These are phyloP conservation scores for Colletotrichum sp. DNA, from an alignment of 2,329 filamentous ascomycete species.

Conservation along the genomic window DNA sequence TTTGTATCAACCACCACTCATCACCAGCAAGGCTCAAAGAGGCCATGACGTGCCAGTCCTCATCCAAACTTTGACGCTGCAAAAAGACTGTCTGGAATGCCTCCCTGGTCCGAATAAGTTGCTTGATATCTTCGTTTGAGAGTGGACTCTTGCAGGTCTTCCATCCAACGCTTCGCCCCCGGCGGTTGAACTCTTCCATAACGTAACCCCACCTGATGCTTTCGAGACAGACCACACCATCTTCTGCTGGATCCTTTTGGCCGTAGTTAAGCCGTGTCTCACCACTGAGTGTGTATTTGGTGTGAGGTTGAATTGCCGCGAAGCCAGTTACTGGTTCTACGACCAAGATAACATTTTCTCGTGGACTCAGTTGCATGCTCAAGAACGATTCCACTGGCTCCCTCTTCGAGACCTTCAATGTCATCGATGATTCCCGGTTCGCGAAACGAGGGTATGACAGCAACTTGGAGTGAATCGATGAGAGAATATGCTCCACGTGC, in stretches of 20 bases:
- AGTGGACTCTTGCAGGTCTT: slow-evolving; percentile 52
- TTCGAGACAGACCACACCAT: slow-evolving; percentile 64
- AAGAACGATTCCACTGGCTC: slow-evolving; percentile 74
- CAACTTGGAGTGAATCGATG: slow-evolving; percentile 68
- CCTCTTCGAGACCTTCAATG: slow-evolving; percentile 59
- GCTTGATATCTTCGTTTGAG: slow-evolving; percentile 60
- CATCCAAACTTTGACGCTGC: slow-evolving; percentile 72
- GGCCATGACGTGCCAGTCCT: slow-evolving; percentile 75
- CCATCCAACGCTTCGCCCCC: slow-evolving; percentile 72
- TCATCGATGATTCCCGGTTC: slow-evolving; percentile 62
- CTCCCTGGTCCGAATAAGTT: slow-evolving; percentile 66
- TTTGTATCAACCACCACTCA: slow-evolving; percentile 77
- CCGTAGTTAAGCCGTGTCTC: slow-evolving; percentile 70
- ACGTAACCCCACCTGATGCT: slow-evolving; percentile 66
- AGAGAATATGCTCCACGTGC: slow-evolving; percentile 76
- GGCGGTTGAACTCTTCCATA: slow-evolving; percentile 65
- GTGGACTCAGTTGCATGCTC: slow-evolving; percentile 71
- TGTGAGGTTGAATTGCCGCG: slow-evolving; percentile 72
- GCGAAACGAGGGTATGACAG: slow-evolving; percentile 65
- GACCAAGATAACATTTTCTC: slow-evolving; percentile 63
- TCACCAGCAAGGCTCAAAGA: slow-evolving; percentile 76
- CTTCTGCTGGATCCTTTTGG: slow-evolving; percentile 58
- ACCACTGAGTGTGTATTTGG: slow-evolving; percentile 56
- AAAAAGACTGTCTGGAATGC: slow-evolving; percentile 72
- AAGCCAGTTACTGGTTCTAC: slow-evolving; percentile 82